Evolutionary conservation across 2,329 filamentous ascomycete species (phyloP).

Genomic region (Aureobasidium subglaciale): DNA sequence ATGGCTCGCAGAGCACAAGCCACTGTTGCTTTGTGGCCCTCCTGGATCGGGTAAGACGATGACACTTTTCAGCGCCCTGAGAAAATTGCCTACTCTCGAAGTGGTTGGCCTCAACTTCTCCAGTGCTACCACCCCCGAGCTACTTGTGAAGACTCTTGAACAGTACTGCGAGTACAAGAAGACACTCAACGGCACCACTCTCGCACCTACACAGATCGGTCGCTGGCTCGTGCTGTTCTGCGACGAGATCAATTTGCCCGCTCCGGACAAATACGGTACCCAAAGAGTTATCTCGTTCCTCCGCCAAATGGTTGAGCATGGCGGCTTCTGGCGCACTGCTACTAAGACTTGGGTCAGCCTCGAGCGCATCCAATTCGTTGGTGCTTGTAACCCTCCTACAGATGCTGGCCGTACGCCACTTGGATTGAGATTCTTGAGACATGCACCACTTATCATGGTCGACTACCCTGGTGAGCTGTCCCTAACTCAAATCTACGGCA

Average conservation of each 20-base stretch:
- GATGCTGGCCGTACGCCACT: conserved; percentile 94
- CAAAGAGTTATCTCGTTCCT: conserved; percentile 97
- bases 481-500: conserved; percentile 94
- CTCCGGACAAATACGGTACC: conserved; percentile 94
- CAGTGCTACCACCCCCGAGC: conserved; percentile 92
- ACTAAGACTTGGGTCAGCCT: conserved; percentile 98
- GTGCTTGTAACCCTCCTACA: conserved; percentile 95
- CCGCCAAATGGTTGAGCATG: conserved; percentile 94
- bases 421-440: conserved; percentile 85
- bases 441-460: conserved; percentile 98
- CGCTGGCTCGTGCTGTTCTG: conserved; percentile 98
- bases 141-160: conserved; percentile 98
- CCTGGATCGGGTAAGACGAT: conserved; percentile 99
- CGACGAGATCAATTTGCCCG: conserved; percentile 97
- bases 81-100: conserved; percentile 97
- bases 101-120: conserved; percentile 99
- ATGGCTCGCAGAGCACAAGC: conserved; percentile 98
- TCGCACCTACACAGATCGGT: conserved; percentile 93
- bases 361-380: conserved; percentile 97
- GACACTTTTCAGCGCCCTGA: conserved; percentile 95
- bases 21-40: conserved; percentile 88
- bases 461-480: conserved; percentile 96
- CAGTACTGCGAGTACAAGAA: conserved; percentile 99
- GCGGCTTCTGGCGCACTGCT: conserved; percentile 96
- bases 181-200: conserved; percentile 89